Evolutionary conservation across 202 grass and related monocot species (phyloP).

Genomic region (Sporobolus alterniflorus): DNA sequence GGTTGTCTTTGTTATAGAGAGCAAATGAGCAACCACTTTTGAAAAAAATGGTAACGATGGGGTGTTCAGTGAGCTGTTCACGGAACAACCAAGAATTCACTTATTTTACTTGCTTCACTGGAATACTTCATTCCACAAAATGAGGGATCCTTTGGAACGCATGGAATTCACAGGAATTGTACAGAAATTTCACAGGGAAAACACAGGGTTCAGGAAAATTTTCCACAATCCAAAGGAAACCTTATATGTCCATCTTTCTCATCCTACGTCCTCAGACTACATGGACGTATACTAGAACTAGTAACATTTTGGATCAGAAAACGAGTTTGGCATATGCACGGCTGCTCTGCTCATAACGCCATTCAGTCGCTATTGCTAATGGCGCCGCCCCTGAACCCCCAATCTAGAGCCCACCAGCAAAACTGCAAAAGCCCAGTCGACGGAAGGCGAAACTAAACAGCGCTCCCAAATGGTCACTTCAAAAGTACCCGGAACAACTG

Average conservation of each 20-base stretch:
- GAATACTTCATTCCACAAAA: neutral
- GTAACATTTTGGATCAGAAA: neutral
- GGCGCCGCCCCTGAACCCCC: neutral
- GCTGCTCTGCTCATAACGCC: neutral
- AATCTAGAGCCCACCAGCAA: slow-evolving; percentile 7
- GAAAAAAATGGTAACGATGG: neutral
- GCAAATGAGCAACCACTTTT: neutral
- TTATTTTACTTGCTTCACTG: neutral
- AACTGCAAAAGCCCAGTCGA: neutral
- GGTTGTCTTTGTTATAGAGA: neutral
- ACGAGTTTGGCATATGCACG: neutral
- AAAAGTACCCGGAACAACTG: neutral
- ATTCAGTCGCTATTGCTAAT: neutral
- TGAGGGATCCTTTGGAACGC: too few relatives aligned
- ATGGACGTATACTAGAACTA: neutral
- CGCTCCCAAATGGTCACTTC: neutral
- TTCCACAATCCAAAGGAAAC: too few relatives aligned
- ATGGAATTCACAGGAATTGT: too few relatives aligned
- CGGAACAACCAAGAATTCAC: neutral
- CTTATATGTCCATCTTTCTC: neutral
- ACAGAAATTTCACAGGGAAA: too few relatives aligned
- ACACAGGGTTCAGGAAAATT: too few relatives aligned
- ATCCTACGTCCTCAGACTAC: neutral
- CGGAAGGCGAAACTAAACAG: neutral
- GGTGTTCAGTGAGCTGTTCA: neutral